Percentiles rank a stretch among this genome's conserved stretches.
Conservation (phyloP, 495 filamentous ascomycete genomes). For the Cryomyces antarcticus region DNA sequence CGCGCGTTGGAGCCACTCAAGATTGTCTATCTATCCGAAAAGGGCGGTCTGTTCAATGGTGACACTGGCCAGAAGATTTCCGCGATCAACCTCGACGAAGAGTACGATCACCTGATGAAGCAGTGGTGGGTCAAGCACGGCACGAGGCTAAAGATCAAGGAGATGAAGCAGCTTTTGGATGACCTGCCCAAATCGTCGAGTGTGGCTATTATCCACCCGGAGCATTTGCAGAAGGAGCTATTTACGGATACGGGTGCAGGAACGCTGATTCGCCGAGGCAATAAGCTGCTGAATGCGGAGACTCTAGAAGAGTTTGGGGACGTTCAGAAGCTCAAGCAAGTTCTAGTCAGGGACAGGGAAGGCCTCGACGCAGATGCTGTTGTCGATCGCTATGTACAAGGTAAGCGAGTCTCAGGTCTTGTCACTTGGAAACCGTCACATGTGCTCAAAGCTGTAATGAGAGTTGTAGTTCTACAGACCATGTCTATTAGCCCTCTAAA, state of each 20-base stretch:
- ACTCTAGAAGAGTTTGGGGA: constrained; percentile 65
- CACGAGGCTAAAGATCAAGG: constrained; percentile 93
- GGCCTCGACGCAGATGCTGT: constrained; percentile 64
- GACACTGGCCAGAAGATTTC: constrained; percentile 91
- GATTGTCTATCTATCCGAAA: constrained; percentile 96
- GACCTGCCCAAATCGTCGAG: constrained; percentile 78
- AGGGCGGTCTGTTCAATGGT: constrained; percentile 88
- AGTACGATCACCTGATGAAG: constrained; percentile 85
- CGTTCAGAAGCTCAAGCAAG: constrained; percentile 53
- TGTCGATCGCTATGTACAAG: constrained; percentile 57
- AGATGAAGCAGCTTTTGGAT: constrained; percentile 85
- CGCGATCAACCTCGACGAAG: constrained; percentile 92
- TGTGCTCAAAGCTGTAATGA: too few relatives aligned
- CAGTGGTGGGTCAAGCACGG: constrained; percentile 95
- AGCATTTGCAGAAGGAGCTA: constrained; percentile 83
- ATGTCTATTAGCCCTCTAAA: too few relatives aligned
- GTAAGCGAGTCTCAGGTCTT: too few relatives aligned
- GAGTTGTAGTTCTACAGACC: too few relatives aligned
- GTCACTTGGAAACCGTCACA: too few relatives aligned
- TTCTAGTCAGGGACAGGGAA: constrained; percentile 69
- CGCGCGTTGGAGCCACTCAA: constrained; percentile 81
- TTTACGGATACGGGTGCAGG: constrained; percentile 94
- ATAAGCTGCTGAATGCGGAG: constrained; percentile 63
- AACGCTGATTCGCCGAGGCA: constrained; percentile 81
- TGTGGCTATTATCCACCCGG: constrained; percentile 93